These are phyloP conservation scores for Eruca vesicaria DNA, from an alignment of 441 rosid species.

Conservation along the genomic window DNA sequence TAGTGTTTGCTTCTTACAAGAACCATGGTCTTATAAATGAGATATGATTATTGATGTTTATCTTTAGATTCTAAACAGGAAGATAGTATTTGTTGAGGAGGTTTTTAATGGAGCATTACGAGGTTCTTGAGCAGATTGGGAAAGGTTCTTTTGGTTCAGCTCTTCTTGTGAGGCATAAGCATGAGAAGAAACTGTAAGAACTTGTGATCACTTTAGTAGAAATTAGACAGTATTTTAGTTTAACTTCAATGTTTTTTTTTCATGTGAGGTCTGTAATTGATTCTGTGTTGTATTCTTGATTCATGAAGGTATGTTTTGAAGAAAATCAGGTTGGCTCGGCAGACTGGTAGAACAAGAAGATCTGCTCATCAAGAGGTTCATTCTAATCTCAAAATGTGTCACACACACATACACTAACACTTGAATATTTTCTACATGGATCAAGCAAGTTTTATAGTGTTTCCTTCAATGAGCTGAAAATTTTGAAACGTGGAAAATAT, in stretches of 20 bases:
- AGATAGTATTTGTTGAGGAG: slow-evolving; percentile 17
- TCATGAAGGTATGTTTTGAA: slow-evolving; percentile 86
- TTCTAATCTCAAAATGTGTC: slow-evolving; percentile 7
- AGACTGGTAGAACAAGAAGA: slow-evolving; percentile 93
- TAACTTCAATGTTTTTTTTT: neutral
- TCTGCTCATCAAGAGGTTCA: slow-evolving; percentile 99
- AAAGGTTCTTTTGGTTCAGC: slow-evolving; percentile 99
- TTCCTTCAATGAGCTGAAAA: neutral
- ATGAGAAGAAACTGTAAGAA: slow-evolving; percentile 91
- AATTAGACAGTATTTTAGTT: neutral
- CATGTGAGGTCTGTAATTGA: neutral
- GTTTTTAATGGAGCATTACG: slow-evolving; percentile 85
- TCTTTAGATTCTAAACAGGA: slow-evolving; percentile 12
- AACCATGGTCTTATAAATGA: too few species aligned
- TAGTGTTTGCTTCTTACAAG: slow-evolving; percentile 5
- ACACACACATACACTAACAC: neutral
- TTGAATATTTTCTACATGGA: neutral
- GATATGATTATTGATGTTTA: neutral
- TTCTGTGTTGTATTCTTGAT: neutral
- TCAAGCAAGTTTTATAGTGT: neutral
- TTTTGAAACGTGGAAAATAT: neutral
- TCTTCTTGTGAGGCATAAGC: slow-evolving; percentile 95
- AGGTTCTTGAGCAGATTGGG: slow-evolving; percentile 94
- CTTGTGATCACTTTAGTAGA: neutral
- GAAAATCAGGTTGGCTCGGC: slow-evolving; percentile 97